phyloP scores from a whole-genome alignment of 345 rosid species.

The Alliaria petiolata region DNA sequence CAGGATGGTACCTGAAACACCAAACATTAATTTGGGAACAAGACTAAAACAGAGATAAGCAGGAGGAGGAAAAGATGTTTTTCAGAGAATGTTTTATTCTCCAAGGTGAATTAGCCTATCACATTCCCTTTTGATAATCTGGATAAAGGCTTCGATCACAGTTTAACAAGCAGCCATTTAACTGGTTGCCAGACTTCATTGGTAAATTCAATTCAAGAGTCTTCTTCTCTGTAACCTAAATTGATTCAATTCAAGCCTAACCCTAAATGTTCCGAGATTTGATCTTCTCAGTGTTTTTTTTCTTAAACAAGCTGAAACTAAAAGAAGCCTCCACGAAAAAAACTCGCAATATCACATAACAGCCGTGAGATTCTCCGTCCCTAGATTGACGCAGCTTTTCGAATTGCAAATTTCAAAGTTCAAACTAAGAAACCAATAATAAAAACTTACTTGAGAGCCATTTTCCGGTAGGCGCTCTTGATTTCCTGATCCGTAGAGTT shows the following conservation, averaged over 20 bases:
- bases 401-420: background rate
- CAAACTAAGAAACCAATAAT: background rate
- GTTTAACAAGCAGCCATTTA: background rate
- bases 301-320: background rate
- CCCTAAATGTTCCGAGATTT: constrained; percentile 4
- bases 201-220: background rate
- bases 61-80: background rate
- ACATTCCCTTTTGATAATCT: constrained; percentile 1
- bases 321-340: background rate
- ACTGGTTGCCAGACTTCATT: background rate
- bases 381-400: background rate
- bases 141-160: background rate
- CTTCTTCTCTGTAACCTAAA: background rate
- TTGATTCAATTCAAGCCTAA: constrained; percentile 4
- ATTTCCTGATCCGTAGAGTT: constrained; percentile 92
- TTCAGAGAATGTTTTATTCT: background rate
- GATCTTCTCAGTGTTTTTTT: background rate
- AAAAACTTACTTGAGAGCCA: constrained; percentile 84
- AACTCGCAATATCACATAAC: background rate
- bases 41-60: background rate
- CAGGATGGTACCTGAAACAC: constrained; percentile 91
- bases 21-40: background rate
- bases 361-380: background rate
- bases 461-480: constrained; percentile 80
- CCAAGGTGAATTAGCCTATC: constrained; percentile 8